These are phyloP conservation scores for Opeltia flavorubescens DNA, from an alignment of 495 filamentous ascomycete species.

Conservation along the genomic window DNA sequence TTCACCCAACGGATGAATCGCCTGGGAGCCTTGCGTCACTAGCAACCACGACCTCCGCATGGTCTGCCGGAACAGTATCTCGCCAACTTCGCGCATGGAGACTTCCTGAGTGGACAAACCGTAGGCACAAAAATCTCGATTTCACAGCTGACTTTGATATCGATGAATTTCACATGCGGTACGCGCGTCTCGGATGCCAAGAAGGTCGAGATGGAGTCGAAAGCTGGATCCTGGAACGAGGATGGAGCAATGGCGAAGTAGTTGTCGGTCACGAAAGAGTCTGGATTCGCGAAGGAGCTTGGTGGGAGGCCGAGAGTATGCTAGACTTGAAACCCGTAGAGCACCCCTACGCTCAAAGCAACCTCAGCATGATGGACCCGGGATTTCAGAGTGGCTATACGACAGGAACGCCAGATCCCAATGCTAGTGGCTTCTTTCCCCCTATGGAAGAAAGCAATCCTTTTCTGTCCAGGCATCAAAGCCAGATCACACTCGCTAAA, in stretches of 20 bases:
- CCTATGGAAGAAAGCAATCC: constrained; percentile 56
- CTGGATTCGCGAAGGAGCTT: constrained; percentile 86
- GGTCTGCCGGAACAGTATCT: constrained; percentile 86
- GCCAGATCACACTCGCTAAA: constrained; percentile 45
- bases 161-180: constrained; percentile 78
- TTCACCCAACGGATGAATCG: constrained; percentile 82
- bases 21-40: constrained; percentile 52
- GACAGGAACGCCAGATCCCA: constrained; percentile 26
- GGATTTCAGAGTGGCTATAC: constrained; percentile 52
- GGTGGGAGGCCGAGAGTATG: constrained; percentile 98
- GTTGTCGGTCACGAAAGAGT: constrained; percentile 78
- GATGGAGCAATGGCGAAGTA: constrained; percentile 97
- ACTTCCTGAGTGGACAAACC: constrained; percentile 90
- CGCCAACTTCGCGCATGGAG: constrained; percentile 86
- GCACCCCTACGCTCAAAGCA: constrained; percentile 13
- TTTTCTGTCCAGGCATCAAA: constrained; percentile 43
- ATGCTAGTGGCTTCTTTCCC: constrained; percentile 57
- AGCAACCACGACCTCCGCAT: constrained; percentile 49
- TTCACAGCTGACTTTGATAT: constrained; percentile 94
- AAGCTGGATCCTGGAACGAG: constrained; percentile 86
- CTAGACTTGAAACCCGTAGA: constrained; percentile 72
- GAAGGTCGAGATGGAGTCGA: constrained; percentile 90
- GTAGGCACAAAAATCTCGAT: constrained; percentile 81
- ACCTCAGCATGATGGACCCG: constrained; percentile 28
- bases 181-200: constrained; percentile 68